These are phyloP conservation scores for Alloascoidea hylecoeti DNA, from an alignment of 805 yeast species.

Conservation along the genomic window DNA sequence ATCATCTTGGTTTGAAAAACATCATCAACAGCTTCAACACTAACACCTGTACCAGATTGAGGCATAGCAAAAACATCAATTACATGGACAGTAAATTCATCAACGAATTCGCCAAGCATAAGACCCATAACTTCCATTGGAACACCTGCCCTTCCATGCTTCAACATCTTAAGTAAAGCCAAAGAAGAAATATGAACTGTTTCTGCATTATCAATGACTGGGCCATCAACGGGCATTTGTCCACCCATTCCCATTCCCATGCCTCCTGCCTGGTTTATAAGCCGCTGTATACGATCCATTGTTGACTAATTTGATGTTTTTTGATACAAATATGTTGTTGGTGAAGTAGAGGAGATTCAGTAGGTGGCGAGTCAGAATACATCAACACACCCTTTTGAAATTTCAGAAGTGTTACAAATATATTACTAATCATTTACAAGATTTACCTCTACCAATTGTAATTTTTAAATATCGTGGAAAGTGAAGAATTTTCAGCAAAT, in stretches of 20 bases:
- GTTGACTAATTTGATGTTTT: no score
- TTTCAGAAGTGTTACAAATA: no score
- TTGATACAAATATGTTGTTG: no score
- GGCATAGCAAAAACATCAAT: constrained; percentile 99
- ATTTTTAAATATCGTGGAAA: no score
- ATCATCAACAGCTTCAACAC: constrained; percentile 98
- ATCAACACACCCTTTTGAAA: no score
- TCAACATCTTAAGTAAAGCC: constrained; percentile 91
- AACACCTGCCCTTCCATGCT: constrained; percentile 75
- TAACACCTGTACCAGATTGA: constrained; percentile 91
- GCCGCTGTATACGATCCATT: constrained; percentile 18
- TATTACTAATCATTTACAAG: no score
- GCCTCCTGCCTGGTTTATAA: constrained; percentile 17
- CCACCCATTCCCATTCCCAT: constrained; percentile 32
- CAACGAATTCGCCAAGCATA: constrained; percentile 97
- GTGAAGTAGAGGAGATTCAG: no score
- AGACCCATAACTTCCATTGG: constrained; percentile 93
- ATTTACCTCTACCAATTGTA: no score
- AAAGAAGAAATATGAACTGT: constrained; percentile 93
- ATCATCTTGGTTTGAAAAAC: constrained; percentile 98
- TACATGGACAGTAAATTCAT: constrained; percentile 93
- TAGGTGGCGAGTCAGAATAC: no score
- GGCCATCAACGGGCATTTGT: constrained; percentile 42
- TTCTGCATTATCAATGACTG: constrained; percentile 88
- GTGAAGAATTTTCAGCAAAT: no score